phyloP scores from a whole-genome alignment of 495 filamentous ascomycete genomes.

The Oidiodendron maius region DNA sequence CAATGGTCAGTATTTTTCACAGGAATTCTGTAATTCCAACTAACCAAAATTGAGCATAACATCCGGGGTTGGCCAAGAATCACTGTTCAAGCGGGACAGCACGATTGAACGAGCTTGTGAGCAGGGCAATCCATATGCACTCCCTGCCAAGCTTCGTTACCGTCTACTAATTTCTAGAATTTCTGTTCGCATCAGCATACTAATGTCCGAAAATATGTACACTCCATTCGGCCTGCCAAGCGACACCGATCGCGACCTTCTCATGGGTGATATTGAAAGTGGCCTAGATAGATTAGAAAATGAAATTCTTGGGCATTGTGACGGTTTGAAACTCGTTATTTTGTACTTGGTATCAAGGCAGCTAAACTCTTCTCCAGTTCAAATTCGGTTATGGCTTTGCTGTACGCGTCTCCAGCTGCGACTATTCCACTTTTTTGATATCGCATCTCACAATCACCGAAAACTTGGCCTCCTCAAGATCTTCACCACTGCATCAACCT shows the following conservation, averaged over 20 bases:
- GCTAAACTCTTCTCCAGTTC: neutral
- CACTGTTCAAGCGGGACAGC: neutral
- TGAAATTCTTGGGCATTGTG: neutral
- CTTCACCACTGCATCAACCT: neutral
- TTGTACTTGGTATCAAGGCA: neutral
- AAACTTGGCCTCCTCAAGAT: constrained; percentile 2
- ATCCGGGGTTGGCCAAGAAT: neutral
- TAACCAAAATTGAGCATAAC: no score
- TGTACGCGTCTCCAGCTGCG: constrained; percentile 3
- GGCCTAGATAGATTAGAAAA: neutral
- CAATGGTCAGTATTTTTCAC: neutral
- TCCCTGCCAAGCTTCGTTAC: neutral
- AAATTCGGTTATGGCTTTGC: neutral
- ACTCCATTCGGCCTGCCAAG: neutral
- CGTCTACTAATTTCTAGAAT: neutral
- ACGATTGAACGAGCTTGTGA: neutral
- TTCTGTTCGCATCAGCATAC: neutral
- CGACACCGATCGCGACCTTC: neutral
- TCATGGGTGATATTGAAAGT: neutral
- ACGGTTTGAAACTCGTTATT: neutral
- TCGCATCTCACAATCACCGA: neutral
- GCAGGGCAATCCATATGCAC: neutral
- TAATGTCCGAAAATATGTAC: neutral
- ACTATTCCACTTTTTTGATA: constrained; percentile 5
- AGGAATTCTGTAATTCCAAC: neutral